A percentile compares a stretch with the other conserved stretches of the same genome.
Evolutionary conservation across 768 basidiomycete genomes (phyloP).

Genomic region (Mycena epipterygia): DNA sequence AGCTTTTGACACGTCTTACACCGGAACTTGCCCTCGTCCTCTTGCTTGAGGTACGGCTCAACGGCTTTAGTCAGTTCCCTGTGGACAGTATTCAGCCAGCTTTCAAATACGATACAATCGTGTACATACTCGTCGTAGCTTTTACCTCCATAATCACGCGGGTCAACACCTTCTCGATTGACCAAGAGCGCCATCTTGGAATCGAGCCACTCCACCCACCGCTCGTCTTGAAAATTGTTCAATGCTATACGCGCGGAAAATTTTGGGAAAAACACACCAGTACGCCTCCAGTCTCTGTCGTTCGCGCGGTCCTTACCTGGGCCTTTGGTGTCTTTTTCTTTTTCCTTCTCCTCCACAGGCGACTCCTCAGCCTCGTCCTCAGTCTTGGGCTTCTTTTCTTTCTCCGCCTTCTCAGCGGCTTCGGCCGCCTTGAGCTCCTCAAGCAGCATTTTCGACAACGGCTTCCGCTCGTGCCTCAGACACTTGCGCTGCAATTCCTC

Average conservation of each 20-base stretch:
- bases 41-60: conserved; percentile 89
- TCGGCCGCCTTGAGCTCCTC: conserved; percentile 75
- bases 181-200: conserved; percentile 86
- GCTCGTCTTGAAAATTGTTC: conserved; percentile 70
- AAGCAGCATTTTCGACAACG: conserved; percentile 70
- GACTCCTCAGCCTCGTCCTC: conserved; percentile 50
- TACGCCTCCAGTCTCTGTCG: conserved; percentile 66
- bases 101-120: conserved; percentile 1
- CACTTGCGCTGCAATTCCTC: conserved; percentile 98
- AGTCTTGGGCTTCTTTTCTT: conserved; percentile 60
- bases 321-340: conserved; percentile 47
- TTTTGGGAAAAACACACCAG: conserved; percentile 62
- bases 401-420: conserved; percentile 62
- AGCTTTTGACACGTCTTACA: conserved; percentile 98
- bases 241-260: conserved; percentile 23
- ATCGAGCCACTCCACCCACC: conserved; percentile 93
- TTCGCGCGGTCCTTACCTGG: conserved; percentile 43
- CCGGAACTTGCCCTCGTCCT: conserved; percentile 96
- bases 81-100: conserved; percentile 33
- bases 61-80: conserved; percentile 88
- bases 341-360: conserved; percentile 53
- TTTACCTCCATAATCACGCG: conserved; percentile 91
- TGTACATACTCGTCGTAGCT: conserved; percentile 83
- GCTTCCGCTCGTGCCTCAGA: conserved; percentile 90
- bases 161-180: conserved; percentile 84